Conservation (phyloP, 108 stramenopile species). For the Skeletonema tropicum region DNA sequence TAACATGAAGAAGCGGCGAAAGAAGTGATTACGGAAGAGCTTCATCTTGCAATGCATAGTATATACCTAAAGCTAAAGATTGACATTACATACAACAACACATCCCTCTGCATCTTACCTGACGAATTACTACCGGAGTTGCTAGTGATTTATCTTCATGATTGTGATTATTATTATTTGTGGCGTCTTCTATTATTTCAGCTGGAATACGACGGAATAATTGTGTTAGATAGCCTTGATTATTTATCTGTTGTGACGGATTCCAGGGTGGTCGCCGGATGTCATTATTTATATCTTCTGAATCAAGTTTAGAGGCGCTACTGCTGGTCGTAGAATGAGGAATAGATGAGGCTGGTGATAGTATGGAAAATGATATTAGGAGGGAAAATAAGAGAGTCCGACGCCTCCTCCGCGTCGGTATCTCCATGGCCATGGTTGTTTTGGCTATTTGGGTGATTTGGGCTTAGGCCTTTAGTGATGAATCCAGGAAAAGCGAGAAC, state of each 20-base stretch:
- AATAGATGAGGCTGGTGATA: neutral
- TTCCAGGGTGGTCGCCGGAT: conserved; percentile 45
- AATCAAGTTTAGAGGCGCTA: neutral
- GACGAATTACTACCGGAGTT: conserved; percentile 32
- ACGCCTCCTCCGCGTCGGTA: neutral
- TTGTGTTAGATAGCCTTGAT: conserved; percentile 32
- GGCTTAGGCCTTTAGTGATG: too few relatives aligned
- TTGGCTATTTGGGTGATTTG: too few relatives aligned
- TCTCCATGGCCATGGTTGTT: conserved; percentile 15
- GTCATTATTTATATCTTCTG: neutral
- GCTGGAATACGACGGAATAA: conserved; percentile 27
- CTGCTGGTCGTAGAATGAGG: neutral
- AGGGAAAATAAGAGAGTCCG: neutral
- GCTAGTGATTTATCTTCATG: neutral
- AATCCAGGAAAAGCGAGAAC: neutral
- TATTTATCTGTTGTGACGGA: conserved; percentile 33
- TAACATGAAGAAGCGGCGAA: too few relatives aligned
- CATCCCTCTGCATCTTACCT: too few relatives aligned
- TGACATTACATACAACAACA: too few relatives aligned
- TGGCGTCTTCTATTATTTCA: conserved; percentile 18
- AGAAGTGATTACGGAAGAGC: too few relatives aligned
- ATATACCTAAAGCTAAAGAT: too few relatives aligned
- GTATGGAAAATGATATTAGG: neutral
- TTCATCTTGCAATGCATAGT: too few relatives aligned
- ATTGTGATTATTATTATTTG: neutral